Evolutionary conservation across 495 filamentous ascomycete genomes (phyloP), one percentile per base, ranked within the genome.

Genomic region (Aspergillus mulundensis): DNA sequence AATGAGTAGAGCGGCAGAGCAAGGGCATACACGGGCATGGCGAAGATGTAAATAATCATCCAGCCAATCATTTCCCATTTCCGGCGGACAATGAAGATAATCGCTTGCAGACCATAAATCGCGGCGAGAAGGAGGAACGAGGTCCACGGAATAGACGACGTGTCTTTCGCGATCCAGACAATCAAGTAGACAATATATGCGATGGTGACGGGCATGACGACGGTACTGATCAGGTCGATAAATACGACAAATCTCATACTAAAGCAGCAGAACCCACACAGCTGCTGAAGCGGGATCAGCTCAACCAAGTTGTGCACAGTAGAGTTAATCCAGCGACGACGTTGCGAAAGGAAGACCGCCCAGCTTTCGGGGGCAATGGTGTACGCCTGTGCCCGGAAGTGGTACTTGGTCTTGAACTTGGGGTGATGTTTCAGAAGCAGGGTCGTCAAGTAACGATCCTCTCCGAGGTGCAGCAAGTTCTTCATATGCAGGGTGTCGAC

Each of bases 41-140:
- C 95, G 21, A 94, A 62, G 44, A 99, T 78, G 72, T 99, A 99
- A 50, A 99, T 84, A 58, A 99, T 72, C 91, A 99, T 96, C 94
- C 94, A 99, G 15, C 92, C 94, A 58, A 99, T 87, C 90, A 96
- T 96, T 67, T 99, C 91, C 94, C 94, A 99, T 76, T 96, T 95
- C 59, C 94, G 86, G 47, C 89, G 84, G 50, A 96, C 62, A 67
- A 97, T 94, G 78, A 99, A 99, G 66, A 99, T 96, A 67, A 99
- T 85, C 20, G 90, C 93, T 65, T 99, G 94, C 15, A 99, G 75
- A 80, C 94, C 94, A 72, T 97, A 99, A 56, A 97, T 91, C 41
- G 89, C 94, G 53, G 84, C 94, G 7, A 99, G 84, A 32, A 99
- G 80, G 64, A 97, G 80, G 66, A 97, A 92, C 5, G 94, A 84